Evolutionary conservation across 805 yeast species (phyloP).

Genomic region (Pichia rugopelliculosa): DNA sequence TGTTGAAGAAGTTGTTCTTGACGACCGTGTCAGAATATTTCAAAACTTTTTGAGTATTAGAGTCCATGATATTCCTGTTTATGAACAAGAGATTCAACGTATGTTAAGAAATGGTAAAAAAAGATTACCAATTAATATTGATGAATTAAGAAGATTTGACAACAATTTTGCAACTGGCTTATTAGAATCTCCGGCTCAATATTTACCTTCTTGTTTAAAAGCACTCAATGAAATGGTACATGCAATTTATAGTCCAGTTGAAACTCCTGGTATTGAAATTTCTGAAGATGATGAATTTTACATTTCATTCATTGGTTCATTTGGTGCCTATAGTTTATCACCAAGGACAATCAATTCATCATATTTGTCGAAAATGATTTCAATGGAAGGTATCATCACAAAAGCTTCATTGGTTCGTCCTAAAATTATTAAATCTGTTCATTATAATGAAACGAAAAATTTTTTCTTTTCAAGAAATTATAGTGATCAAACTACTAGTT

Average conservation of each 20-base stretch:
- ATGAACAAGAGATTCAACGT: conserved; percentile 60
- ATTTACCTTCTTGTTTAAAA: conserved; percentile 78
- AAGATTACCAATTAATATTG: conserved; percentile 70
- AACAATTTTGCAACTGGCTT: conserved; percentile 66
- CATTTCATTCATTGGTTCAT: conserved; percentile 80
- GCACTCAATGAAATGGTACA: conserved; percentile 76
- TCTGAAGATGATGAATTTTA: conserved; percentile 60
- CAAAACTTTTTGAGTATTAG: conserved; percentile 71
- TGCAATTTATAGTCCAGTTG: conserved; percentile 60
- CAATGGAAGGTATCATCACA: conserved; percentile 93
- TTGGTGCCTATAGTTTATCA: conserved; percentile 79
- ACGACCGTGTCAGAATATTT: conserved; percentile 81
- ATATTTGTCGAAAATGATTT: conserved; percentile 71
- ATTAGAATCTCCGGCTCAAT: conserved; percentile 72
- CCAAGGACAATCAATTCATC: conserved; percentile 81
- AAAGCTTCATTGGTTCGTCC: conserved; percentile 91
- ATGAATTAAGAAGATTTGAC: conserved; percentile 83
- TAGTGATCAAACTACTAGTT: conserved; percentile 85
- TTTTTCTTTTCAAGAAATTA: conserved; percentile 88
- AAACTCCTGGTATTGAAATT: conserved; percentile 43
- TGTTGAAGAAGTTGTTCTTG: conserved; percentile 39
- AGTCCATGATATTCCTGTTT: conserved; percentile 43
- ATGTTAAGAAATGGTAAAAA: conserved; percentile 63
- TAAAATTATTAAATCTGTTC: conserved; percentile 83
- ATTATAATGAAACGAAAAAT: conserved; percentile 78